Base-by-base conservation (phyloP, 106 monocot genomes). In the Dendrobium huoshanense region DNA sequence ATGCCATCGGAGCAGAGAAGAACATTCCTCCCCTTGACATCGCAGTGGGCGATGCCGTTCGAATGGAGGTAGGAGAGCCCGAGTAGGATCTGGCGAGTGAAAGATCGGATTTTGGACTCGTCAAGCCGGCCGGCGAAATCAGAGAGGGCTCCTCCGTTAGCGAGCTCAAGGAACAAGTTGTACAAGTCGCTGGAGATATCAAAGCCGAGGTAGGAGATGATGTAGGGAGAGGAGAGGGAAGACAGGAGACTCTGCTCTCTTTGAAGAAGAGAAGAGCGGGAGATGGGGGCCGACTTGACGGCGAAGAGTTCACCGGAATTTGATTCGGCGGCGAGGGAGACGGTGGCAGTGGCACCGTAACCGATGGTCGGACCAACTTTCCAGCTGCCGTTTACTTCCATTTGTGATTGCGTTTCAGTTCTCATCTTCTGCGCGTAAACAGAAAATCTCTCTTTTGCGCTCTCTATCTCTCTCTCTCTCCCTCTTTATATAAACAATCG, bases 341-440 rank as follows among this genome's bases (percentile, higher is more conserved):
- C 95, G 20, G 82, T 72, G 10, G 91, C 93, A 75, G 93, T 93
- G 40, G 93, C 86, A 0, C 95, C 95, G 2, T 44, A 48, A 1
- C 95, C 95, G 72, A 93, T 74, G 0, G 27, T 76, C 45, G 20
- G 76, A 2, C 49, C 48, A 27, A 76, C n/a, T 15, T 15, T 76
- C 76, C 76, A 76, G 18, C 27, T 18, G 0, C 74, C 74, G 43
- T 9, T 31, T 8, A 15, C 19, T 8, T 5, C 43, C 74, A 72
- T 44, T 18, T 40, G 3, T 3, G 73, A 73, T 15, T 19, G 67
- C 8, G 29, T 25, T 24, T 31, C 25, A 67, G 29, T 29, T 67
- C 67, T 17, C 58, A 58, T 58, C n/a, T 19, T 58, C 17, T 58
- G 15, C 55, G 15, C 19, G 55, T 56, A 3, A 5, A 61, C n/a